These are phyloP conservation scores for Lepiota brunneoincarnata DNA, from an alignment of 768 basidiomycete genomes.

Conservation along the genomic window DNA sequence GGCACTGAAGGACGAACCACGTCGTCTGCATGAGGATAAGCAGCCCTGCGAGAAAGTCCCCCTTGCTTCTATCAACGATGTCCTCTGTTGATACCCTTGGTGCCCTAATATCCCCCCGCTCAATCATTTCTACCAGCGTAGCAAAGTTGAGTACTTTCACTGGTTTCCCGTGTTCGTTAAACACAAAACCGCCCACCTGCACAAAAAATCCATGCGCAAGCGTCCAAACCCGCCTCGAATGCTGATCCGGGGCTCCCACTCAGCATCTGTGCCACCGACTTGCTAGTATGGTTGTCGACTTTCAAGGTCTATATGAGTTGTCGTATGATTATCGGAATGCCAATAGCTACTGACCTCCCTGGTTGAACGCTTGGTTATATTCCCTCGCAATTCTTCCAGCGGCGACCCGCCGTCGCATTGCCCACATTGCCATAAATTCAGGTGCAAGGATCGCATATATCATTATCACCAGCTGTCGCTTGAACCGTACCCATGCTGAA, in stretches of 20 bases:
- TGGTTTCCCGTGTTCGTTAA: not conserved
- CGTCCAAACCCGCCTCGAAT: constrained; percentile 11
- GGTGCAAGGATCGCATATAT: constrained; percentile 1
- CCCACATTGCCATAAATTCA: constrained; percentile 9
- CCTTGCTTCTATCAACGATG: constrained; percentile 13
- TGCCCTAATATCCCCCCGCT: not conserved
- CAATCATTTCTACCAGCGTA: not conserved
- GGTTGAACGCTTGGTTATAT: not conserved
- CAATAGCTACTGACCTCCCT: no score
- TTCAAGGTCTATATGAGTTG: no score
- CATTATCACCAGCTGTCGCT: not conserved
- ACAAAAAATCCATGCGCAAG: constrained; percentile 15
- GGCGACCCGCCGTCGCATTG: constrained; percentile 6
- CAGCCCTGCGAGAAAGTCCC: constrained; percentile 9
- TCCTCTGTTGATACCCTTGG: not conserved
- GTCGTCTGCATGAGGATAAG: constrained; percentile 7
- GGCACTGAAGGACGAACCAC: constrained; percentile 12
- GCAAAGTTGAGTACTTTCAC: not conserved
- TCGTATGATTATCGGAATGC: no score
- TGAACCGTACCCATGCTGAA: not conserved
- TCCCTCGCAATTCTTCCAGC: not conserved
- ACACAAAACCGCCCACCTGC: constrained; percentile 13
- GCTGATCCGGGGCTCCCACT: not conserved
- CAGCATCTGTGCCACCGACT: not conserved
- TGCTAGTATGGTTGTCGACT: no score